A percentile compares a stretch with the other conserved stretches of the same genome.
Evolutionary conservation across 345 rosid genomes (phyloP).

Genomic region (Brassica carinata): DNA sequence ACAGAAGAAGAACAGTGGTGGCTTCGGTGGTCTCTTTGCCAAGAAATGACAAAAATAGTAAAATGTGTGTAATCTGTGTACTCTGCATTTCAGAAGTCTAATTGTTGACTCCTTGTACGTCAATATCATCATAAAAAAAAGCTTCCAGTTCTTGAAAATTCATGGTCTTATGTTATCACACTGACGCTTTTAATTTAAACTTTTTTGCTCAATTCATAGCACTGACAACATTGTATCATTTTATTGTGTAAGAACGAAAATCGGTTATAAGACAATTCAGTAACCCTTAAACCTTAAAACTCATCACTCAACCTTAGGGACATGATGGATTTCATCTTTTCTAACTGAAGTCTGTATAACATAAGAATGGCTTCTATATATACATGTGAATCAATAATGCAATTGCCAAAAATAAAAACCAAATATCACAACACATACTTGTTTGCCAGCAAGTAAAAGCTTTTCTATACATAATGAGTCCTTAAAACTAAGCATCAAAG

Average conservation of each 20-base stretch:
- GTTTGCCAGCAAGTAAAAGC: constrained; percentile 17
- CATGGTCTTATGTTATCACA: neutral
- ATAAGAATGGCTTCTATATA: constrained; percentile 9
- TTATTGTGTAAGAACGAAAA: neutral
- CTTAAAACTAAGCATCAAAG: constrained; percentile 1
- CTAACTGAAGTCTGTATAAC: constrained; percentile 11
- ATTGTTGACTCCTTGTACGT: constrained; percentile 7
- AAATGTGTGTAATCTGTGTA: neutral
- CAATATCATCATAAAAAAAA: neutral
- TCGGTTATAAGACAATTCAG: neutral
- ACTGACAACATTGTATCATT: neutral
- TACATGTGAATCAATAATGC: constrained; percentile 26
- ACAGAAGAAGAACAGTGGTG: constrained; percentile 65
- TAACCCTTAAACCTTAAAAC: neutral
- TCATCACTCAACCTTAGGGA: neutral
- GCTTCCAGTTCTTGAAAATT: constrained; percentile 2
- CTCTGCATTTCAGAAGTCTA: neutral
- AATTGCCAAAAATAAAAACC: constrained; percentile 12
- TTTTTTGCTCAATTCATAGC: neutral
- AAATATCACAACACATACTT: constrained; percentile 28
- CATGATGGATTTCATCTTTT: neutral
- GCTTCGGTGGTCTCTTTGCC: constrained; percentile 71
- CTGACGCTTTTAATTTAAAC: neutral
- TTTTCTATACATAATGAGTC: constrained; percentile 21
- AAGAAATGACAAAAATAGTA: constrained; percentile 45